Conservation (phyloP, 331 rosid genomes). For the Quercus tomentella region DNA sequence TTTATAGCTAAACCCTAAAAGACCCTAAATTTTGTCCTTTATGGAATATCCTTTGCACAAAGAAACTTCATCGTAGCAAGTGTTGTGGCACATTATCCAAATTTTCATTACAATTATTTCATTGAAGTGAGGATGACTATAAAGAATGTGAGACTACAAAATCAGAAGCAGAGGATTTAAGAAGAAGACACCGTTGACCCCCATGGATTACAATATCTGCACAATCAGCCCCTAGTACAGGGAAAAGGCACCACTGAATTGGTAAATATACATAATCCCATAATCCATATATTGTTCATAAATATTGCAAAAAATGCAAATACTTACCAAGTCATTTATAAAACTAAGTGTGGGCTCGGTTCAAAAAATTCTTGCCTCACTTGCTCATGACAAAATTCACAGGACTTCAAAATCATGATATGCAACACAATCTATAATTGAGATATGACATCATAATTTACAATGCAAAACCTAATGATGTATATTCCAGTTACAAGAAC, state of each 20-base stretch:
- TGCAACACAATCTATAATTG: not conserved
- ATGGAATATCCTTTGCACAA: not conserved
- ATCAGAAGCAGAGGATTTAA: not conserved
- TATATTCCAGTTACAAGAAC: not conserved
- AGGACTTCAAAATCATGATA: not conserved
- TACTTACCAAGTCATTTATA: not conserved
- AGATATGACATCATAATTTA: not conserved
- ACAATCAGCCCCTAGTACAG: not conserved
- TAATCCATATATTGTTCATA: not conserved
- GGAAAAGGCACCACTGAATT: not conserved
- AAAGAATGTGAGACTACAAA: not conserved
- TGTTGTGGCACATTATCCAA: not conserved
- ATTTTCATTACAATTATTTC: not conserved
- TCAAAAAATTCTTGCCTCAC: not conserved
- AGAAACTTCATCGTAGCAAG: constrained; percentile 7
- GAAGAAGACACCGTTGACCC: not conserved
- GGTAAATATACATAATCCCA: not conserved
- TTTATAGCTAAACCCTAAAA: no score
- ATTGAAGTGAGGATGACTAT: not conserved
- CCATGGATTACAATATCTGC: not conserved
- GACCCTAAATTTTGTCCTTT: no score
- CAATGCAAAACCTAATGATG: not conserved
- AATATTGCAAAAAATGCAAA: no score
- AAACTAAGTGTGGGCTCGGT: not conserved
- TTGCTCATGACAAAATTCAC: not conserved